Evolutionary conservation across 345 rosid species (phyloP), one percentile per base, ranked within the genome.

Genomic region (Clausena lansium): DNA sequence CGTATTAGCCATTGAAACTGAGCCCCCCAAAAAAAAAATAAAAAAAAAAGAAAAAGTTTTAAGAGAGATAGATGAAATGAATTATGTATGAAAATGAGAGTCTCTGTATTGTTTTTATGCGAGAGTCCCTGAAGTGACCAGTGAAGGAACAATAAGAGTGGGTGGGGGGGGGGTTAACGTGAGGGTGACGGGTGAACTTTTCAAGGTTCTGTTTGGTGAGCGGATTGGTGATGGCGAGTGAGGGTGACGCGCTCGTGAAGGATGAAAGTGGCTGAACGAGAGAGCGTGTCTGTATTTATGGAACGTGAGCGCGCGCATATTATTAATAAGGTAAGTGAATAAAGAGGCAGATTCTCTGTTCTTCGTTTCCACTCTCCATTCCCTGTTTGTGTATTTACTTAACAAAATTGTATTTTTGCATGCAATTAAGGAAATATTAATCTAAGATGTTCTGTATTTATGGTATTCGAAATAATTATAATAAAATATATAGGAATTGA

Each of bases 1-100:
- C 60, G 13, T 10, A 17, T 17, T 52, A 39, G 84, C 79, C 82
- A 78, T 82, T 47, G 55, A 58, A 71, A 25, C 20, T 17, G 55
- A 66, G 20, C 25, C 13, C 0, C n/a, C n/a, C n/a, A n/a, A n/a
- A 36, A 13, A 15, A n/a, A 3, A 25, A 4, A 19, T 27, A 17
- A 15, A n/a, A 30, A 60, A 67, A n/a, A 19, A 6, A 2, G 7
- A 45, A 41, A 41, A 10, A 2, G n/a, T n/a, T n/a, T 9, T 2
- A 41, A 13, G 50, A 45, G 17, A 45, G 50, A 45, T 3, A 4
- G 17, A 45, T 45, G 50, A 30, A 30, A 30, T 30, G 2, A 52
- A 5, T 52, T 52, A 4, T 17, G 57, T 9, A 30, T 28, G 58
- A 9, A 28, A 22, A 30, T 1, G 9, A 4, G 39, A 19, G 36